These are phyloP conservation scores for Helicostylum pulchrum DNA, from an alignment of 192 early-diverging fungal genomes.

Conservation along the genomic window DNA sequence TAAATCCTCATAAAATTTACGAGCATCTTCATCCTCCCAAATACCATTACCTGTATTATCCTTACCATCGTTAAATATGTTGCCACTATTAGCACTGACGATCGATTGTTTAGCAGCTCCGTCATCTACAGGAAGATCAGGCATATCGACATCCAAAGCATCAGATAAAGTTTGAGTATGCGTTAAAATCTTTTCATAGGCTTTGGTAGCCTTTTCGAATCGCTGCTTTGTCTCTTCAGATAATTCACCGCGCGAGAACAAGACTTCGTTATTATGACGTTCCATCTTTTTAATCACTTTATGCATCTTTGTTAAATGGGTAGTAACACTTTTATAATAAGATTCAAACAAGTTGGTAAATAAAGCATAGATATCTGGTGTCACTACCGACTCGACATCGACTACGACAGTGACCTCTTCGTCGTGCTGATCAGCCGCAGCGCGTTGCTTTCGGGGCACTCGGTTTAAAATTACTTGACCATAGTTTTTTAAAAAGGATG, in stretches of 20 bases:
- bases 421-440: conserved; percentile 35
- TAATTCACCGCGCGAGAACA: conserved; percentile 78
- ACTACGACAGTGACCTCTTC: conserved; percentile 16
- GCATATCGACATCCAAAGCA: conserved; percentile 69
- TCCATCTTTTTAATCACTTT: conserved; percentile 71
- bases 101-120: conserved; percentile 42
- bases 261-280: conserved; percentile 71
- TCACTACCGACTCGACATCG: conserved; percentile 29
- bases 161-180: conserved; percentile 65
- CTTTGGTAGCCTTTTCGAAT: conserved; percentile 64
- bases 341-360: conserved; percentile 51
- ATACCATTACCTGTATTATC: conserved; percentile 47
- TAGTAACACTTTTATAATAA: conserved; percentile 60
- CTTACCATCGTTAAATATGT: conserved; percentile 33
- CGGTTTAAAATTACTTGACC: conserved; percentile 51
- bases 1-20: conserved; percentile 85
- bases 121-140: conserved; percentile 75
- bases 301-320: conserved; percentile 65
- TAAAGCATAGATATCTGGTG: conserved; percentile 32
- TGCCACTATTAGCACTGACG: conserved; percentile 32
- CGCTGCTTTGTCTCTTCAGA: conserved; percentile 75
- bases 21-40: conserved; percentile 95
- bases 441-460: conserved; percentile 40
- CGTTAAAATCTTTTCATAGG: conserved; percentile 64
- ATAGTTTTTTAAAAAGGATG: conserved; percentile 54